Evolutionary conservation across 1,284 basidiomycete genomes (phyloP), one percentile per base, ranked within the genome.

Genomic region (Marasmius tenuissimus): DNA sequence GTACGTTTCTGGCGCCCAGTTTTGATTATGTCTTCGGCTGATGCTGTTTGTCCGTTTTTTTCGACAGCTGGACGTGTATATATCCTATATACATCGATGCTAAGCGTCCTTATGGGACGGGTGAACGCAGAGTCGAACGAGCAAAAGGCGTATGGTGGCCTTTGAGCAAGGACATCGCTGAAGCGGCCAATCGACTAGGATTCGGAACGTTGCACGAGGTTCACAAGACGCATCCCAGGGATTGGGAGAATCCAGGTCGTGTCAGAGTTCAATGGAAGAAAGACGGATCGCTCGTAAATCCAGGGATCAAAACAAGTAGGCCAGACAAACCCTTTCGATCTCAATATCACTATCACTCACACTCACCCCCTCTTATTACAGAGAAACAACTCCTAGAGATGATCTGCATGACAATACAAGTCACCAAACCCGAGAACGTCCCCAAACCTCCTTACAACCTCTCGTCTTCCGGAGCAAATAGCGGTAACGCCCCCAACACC

Each of bases 81-180:
- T 99, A 99, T 73, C 97, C 97, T 3, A 92, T 97, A 70, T 98
- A 98, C 78, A 88, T 98, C 66, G 97, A 99, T 74, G 94, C 96
- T 51, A 98, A 98, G 75, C 89, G 90, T 11, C 88, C 94, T 2
- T 92, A 92, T 72, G 85, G 88, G 8, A 89, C 85, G 9, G 94
- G 94, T 16, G 87, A 92, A 67, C 87, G 97, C 45, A 85, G 96
- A 58, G 87, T 98, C 37, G 78, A 89, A 20, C 86, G 95, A 58
- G 81, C 85, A 61, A 89, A 93, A 72, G 84, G 91, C 63, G 75
- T 97, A n/a, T 96, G 95, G 88, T 98, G 93, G 91, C 96, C 97
- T 4, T 84, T 96, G 60, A 94, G 93, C 75, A 90, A 93, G 66
- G 92, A 95, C 72, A 95, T 98, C 61, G 92, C 93, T 5, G 89